phyloP scores from a whole-genome alignment of 1,284 basidiomycete genomes.

The Hemileccinum hortonii region DNA sequence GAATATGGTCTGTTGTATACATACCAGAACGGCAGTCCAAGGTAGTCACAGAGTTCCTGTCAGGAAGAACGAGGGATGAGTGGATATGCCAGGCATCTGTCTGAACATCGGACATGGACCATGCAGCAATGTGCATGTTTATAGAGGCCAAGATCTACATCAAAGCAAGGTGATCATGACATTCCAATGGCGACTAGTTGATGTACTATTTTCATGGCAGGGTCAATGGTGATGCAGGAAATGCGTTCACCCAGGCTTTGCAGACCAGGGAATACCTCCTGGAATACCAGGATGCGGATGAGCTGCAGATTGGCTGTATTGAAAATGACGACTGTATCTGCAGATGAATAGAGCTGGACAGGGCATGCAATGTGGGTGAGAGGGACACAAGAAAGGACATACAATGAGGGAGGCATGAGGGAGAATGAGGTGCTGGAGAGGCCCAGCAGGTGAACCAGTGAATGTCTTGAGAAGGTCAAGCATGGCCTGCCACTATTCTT shows the following conservation, averaged over 20 bases:
- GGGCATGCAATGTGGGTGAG: conserved; percentile 1
- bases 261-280: conserved; percentile 69
- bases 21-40: conserved; percentile 72
- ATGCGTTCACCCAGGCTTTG: conserved; percentile 47
- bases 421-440: conserved; percentile 56
- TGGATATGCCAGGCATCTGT: conserved; percentile 72
- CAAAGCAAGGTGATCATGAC: conserved; percentile 11
- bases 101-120: conserved; percentile 66
- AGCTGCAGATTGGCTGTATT: conserved; percentile 62
- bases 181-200: conserved; percentile 7
- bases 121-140: conserved; percentile 64
- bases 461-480: conserved; percentile 59
- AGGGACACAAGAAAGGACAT: conserved; percentile 25
- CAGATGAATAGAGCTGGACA: conserved; percentile 65
- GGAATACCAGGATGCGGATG: conserved; percentile 67
- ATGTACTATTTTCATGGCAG: conserved; percentile 74
- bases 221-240: conserved; percentile 66
- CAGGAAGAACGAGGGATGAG: conserved; percentile 66
- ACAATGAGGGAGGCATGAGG: conserved; percentile 59
- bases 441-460: conserved; percentile 55
- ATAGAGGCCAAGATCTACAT: conserved; percentile 69
- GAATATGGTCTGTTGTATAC: conserved; percentile 2
- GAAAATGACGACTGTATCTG: conserved; percentile 65
- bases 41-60: conserved; percentile 53
- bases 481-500: conserved; percentile 38